phyloP scores from a whole-genome alignment of 257 asterid species.

The Marsdenia floribunda region DNA sequence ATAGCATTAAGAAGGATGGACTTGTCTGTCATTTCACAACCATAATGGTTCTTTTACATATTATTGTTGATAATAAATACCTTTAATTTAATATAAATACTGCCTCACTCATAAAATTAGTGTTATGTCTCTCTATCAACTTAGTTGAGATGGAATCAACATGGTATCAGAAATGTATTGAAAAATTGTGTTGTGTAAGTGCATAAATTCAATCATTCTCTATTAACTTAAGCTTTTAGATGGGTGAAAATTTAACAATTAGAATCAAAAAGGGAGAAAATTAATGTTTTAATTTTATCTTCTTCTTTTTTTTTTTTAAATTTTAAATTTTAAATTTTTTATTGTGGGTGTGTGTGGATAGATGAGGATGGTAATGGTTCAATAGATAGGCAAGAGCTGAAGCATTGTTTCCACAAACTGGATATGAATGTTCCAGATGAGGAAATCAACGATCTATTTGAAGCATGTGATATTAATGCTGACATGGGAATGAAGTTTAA shows the following conservation, averaged over 20 bases:
- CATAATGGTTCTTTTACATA: background rate
- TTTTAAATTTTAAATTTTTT: too few relatives aligned
- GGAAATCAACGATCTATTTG: conserved; percentile 68
- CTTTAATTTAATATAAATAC: background rate
- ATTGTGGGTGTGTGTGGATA: conserved; percentile 16
- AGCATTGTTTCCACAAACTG: conserved; percentile 56
- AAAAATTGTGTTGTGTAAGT: too few relatives aligned
- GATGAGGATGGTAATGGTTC: conserved; percentile 78
- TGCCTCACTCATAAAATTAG: too few relatives aligned
- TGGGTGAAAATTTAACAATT: background rate
- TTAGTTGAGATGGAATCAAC: too few relatives aligned
- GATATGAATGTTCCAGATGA: conserved; percentile 64
- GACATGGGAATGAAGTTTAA: conserved; percentile 70
- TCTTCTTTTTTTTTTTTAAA: background rate
- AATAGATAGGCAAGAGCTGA: conserved; percentile 79
- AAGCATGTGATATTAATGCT: conserved; percentile 78
- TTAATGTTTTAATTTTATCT: background rate
- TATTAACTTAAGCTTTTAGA: too few relatives aligned
- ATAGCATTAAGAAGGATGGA: background rate
- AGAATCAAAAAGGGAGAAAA: background rate
- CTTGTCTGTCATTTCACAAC: background rate
- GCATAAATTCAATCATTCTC: too few relatives aligned
- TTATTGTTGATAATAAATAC: background rate
- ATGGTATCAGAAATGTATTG: too few relatives aligned
- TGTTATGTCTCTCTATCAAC: too few relatives aligned